phyloP scores from a whole-genome alignment of 345 rosid genomes.

The Adansonia digitata region DNA sequence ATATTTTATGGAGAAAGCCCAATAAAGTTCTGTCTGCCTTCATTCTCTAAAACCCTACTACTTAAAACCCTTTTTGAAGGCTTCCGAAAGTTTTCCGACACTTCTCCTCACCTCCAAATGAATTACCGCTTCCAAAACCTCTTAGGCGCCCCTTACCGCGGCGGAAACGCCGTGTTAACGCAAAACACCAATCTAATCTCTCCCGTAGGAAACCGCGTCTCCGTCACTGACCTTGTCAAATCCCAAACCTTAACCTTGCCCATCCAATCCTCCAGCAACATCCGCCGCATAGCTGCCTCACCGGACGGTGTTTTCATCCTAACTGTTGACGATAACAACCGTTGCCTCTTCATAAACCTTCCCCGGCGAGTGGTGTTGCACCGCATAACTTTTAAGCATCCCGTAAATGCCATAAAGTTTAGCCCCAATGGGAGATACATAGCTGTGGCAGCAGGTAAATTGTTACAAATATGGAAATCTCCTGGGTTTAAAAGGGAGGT shows the following conservation, averaged over 20 bases:
- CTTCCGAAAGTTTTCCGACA: background rate
- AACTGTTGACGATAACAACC: constrained; percentile 69
- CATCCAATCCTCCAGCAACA: constrained; percentile 58
- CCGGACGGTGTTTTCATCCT: constrained; percentile 74
- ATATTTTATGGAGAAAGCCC: too few relatives aligned
- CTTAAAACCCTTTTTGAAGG: background rate
- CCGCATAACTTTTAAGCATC: constrained; percentile 54
- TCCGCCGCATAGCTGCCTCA: constrained; percentile 68
- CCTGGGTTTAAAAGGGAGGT: constrained; percentile 73
- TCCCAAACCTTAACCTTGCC: constrained; percentile 70
- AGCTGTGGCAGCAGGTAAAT: constrained; percentile 76
- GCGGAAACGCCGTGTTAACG: constrained; percentile 66
- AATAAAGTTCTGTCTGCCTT: background rate
- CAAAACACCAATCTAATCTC: constrained; percentile 67
- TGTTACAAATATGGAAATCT: constrained; percentile 83
- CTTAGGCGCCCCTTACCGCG: constrained; percentile 85
- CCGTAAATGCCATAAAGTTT: constrained; percentile 55
- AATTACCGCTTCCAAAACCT: constrained; percentile 82
- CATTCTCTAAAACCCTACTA: background rate
- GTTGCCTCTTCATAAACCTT: constrained; percentile 76
- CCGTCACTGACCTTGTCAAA: constrained; percentile 79
- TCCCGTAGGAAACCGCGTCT: constrained; percentile 85
- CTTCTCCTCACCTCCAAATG: constrained; percentile 30
- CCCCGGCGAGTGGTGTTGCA: constrained; percentile 73
- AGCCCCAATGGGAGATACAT: constrained; percentile 75